Evolutionary conservation across 23 red algal genomes (phyloP).

Genomic region (Gracilariopsis chorda): DNA sequence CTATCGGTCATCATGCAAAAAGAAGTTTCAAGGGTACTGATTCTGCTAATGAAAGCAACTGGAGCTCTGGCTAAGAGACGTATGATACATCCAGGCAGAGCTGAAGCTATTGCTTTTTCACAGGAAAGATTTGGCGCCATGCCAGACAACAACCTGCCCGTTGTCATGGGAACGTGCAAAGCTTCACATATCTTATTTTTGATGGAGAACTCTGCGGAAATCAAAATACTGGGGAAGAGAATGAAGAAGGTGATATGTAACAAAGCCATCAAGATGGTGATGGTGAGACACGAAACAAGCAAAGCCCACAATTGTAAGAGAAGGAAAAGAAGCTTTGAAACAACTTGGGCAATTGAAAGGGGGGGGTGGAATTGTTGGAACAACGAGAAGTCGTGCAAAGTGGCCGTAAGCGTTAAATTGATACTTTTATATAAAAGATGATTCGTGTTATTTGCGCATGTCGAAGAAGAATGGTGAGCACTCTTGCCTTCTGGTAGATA

Average conservation of each 20-base stretch:
- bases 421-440: background rate
- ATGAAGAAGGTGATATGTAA: conserved; percentile 54
- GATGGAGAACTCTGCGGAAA: conserved; percentile 56
- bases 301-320: conserved; percentile 12
- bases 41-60: conserved; percentile 45
- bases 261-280: conserved; percentile 45
- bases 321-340: conserved; percentile 22
- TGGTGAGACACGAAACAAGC: conserved; percentile 31
- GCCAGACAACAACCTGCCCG: conserved; percentile 2
- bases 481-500: conserved; percentile 17
- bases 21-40: conserved; percentile 48
- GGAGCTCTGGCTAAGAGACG: conserved; percentile 56
- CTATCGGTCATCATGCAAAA: conserved; percentile 37
- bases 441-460: background rate
- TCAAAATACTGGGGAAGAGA: conserved; percentile 37
- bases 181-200: conserved; percentile 31
- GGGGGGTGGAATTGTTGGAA: conserved; percentile 18
- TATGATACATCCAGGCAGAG: conserved; percentile 38
- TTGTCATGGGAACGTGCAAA: conserved; percentile 39
- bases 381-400: conserved; percentile 40
- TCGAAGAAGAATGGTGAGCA: background rate
- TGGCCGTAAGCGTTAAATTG: background rate
- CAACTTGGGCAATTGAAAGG: conserved; percentile 29
- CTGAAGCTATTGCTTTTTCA: conserved; percentile 42
- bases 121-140: conserved; percentile 58